Base-by-base conservation (phyloP, 192 early-diverging fungal genomes). In the Jimgerdemannia lactiflua region DNA sequence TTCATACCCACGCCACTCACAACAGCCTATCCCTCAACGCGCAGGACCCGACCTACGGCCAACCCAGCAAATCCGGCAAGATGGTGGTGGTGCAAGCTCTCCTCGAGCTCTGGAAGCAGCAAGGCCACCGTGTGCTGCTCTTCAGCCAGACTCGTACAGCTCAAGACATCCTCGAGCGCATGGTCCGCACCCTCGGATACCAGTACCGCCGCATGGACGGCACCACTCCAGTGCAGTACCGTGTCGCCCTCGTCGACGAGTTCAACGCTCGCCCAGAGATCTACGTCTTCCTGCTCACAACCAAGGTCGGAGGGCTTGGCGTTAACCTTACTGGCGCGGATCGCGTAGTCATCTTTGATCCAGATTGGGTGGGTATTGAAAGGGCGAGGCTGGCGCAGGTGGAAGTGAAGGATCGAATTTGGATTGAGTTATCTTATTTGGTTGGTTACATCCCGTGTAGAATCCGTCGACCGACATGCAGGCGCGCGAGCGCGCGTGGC, bases 401-500 rank as follows among this genome's bases (percentile, higher is more conserved):
- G 29, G 29, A 29, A 29, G 29, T 29, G 29, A 29, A 29, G 1
- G 29, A 29, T 29, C 29, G 29, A 29, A 43, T 8, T 71, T 10
- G 18, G 59, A 43, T 8, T 71, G 40, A 8, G 14, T 10, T 10
- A 41, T 64, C 4, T 40, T 42, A 10, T 39, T 72, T 40, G 7
- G 3, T 59, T 59, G 6, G 14, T 59, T 14, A 14, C 14, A 14
- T 59, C 49, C 14, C 49, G 0, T 68, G 9, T 63, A 82, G 80
- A 99, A 99, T 75, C 97, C 97, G 3, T 96, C 95, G 18, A 97
- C 94, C 43, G 98, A 99, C 81, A 86, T 93, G 39, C 98, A 99
- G 74, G 97, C 98, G 2, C 84, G 96, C 67, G 97, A 99, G 84
- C 89, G 98, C 39, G 97, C 97, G 1, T 98, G 96, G 96, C 84